Evolutionary conservation across 352 stramenopile genomes (phyloP).

Genomic region (Globisporangium parvum): DNA sequence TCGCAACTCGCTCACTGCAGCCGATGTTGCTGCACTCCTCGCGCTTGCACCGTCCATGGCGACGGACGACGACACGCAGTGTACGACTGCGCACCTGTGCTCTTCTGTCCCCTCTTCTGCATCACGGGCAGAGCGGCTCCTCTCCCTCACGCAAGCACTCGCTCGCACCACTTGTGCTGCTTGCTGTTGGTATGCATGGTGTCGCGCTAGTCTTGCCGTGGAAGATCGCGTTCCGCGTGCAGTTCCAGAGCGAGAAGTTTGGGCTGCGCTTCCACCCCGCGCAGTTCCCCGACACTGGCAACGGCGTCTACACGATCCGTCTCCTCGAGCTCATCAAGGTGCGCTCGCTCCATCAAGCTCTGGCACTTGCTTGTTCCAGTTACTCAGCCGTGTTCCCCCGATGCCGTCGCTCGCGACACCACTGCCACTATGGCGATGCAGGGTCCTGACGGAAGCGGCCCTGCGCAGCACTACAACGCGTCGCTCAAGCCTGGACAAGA

Average conservation of each 20-base stretch:
- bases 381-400: no score
- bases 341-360: background rate
- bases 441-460: slow-evolving; percentile 36
- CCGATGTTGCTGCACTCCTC: slow-evolving; percentile 14
- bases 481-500: slow-evolving; percentile 45
- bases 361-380: no score
- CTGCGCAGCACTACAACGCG: slow-evolving; percentile 69
- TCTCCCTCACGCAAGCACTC: no score
- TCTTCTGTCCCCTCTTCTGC: background rate
- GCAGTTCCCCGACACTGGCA: slow-evolving; percentile 76
- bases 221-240: slow-evolving; percentile 81
- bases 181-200: background rate
- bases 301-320: slow-evolving; percentile 79
- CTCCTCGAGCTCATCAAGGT: slow-evolving; percentile 71
- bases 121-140: no score
- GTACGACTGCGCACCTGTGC: slow-evolving; percentile 16
- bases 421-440: background rate
- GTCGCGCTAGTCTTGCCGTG: slow-evolving; percentile 50
- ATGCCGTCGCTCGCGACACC: no score
- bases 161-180: no score
- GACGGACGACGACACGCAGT: slow-evolving; percentile 41
- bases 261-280: slow-evolving; percentile 72
- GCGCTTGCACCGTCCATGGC: slow-evolving; percentile 28
- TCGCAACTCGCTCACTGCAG: slow-evolving; percentile 9
- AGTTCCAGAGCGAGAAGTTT: slow-evolving; percentile 77